phyloP scores from a whole-genome alignment of 225 moss, liverwort and hornwort genomes.

The Lunularia cruciata region DNA sequence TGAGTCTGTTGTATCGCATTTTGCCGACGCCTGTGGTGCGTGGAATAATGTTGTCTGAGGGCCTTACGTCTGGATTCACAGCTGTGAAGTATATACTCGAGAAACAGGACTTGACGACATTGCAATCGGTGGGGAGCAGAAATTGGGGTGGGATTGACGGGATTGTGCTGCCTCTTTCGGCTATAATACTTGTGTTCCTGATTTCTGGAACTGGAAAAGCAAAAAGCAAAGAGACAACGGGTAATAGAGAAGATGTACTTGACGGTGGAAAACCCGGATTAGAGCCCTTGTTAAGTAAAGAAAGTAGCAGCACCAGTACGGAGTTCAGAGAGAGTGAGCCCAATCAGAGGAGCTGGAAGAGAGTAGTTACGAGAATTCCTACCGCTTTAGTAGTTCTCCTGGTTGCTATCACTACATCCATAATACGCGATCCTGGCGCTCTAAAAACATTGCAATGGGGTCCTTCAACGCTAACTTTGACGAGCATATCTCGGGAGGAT shows the following conservation, averaged over 20 bases:
- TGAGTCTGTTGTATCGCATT: constrained; percentile 30
- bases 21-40: constrained; percentile 46
- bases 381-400: constrained; percentile 64
- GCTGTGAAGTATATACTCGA: constrained; percentile 38
- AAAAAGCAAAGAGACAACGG: constrained; percentile 9
- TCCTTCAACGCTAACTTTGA: constrained; percentile 50
- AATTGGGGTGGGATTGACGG: constrained; percentile 71
- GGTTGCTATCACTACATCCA: constrained; percentile 58
- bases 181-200: constrained; percentile 55
- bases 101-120: constrained; percentile 52
- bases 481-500: constrained; percentile 53
- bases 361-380: constrained; percentile 53
- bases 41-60: constrained; percentile 44
- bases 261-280: background rate
- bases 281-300: constrained; percentile 7
- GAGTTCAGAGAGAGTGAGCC: background rate
- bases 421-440: constrained; percentile 53
- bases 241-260: background rate
- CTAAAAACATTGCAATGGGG: constrained; percentile 48
- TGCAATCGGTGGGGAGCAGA: constrained; percentile 39
- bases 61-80: constrained; percentile 32
- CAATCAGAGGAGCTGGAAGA: constrained; percentile 15
- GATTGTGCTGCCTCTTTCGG: constrained; percentile 49
- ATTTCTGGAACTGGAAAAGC: constrained; percentile 58
- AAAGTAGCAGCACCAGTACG: constrained; percentile 22